Percentiles rank a stretch among this genome's conserved stretches.
phyloP scores from a whole-genome alignment of 345 rosid species.

The Lagerstroemia speciosa region DNA sequence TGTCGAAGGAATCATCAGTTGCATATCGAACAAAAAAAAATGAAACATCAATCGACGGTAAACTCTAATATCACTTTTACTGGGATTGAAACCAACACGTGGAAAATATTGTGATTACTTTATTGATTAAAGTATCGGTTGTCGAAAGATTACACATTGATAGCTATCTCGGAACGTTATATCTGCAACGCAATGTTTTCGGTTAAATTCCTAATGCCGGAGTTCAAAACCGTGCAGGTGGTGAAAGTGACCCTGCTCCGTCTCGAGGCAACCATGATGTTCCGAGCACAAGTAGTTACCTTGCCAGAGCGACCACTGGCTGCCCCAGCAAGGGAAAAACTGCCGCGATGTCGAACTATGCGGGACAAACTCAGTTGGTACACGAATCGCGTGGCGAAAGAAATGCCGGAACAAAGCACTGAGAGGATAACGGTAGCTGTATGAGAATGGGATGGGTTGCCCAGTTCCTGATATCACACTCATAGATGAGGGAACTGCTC shows the following conservation, averaged over 20 bases:
- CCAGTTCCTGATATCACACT: background rate
- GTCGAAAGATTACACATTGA: too few species aligned
- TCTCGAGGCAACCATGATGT: constrained; percentile 12
- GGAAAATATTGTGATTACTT: too few species aligned
- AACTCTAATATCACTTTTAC: too few species aligned
- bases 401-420: background rate
- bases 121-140: too few species aligned
- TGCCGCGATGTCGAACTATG: background rate
- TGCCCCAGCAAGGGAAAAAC: constrained; percentile 38
- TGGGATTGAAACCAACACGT: too few species aligned
- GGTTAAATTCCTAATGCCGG: background rate
- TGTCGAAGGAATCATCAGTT: too few species aligned
- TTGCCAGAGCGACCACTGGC: constrained; percentile 43
- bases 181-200: too few species aligned
- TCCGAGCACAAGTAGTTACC: constrained; percentile 15
- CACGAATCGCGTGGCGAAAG: too few species aligned
- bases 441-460: background rate
- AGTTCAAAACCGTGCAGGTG: constrained; percentile 21
- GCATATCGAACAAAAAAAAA: too few species aligned
- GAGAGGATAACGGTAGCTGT: background rate
- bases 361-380: too few species aligned
- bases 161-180: too few species aligned
- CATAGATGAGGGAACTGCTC: background rate
- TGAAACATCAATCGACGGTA: too few species aligned
- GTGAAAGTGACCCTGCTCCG: constrained; percentile 15